Evolutionary conservation across 78 protist genomes (phyloP), one percentile per base, ranked within the genome.

Genomic region (Dictyostelium citrinum): DNA sequence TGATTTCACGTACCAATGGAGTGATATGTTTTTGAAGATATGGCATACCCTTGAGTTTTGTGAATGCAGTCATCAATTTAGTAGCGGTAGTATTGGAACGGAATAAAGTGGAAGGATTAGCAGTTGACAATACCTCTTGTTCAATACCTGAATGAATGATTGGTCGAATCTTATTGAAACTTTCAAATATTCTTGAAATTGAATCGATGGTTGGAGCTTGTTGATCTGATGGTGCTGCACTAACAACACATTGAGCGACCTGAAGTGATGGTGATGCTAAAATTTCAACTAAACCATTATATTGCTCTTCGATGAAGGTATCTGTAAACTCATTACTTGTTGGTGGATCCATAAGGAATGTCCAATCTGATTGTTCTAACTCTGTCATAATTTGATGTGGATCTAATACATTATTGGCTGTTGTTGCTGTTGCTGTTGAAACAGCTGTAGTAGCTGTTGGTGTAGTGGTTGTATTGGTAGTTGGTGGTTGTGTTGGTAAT

Each of bases 71-170:
- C 90, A 91, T 91, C 22, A 91, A 24, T 17, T 91, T 91, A 24
- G 95, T 91, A n/a, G 90, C 95, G 12, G 81, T 76, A 1, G 95
- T 91, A 79, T 91, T 91, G 20, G 76, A 46, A 67, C 95, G 82
- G 90, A 91, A 91, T 6, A 91, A 82, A 33, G 95, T 91, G 3
- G 92, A 86, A 24, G 92, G 79, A 45, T 77, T 77, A 9, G 84
- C 84, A 16, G 92, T 86, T 8, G 92, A 58, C 17, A 20, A 24
- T 16, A 86, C 92, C 55, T 86, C 92, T 22, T n/a, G 39, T 43
- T 86, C 84, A 29, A 86, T 86, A 64, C 92, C 92, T 45, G 92
- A 37, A 6, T 86, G 92, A 77, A 86, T 86, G 31, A 86, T 77
- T 55, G 84, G 76, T 29, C 84, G 58, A 27, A 86, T 86, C 71